phyloP scores from a whole-genome alignment of 2,329 filamentous ascomycete genomes.

The Sporothrix schenckii region DNA sequence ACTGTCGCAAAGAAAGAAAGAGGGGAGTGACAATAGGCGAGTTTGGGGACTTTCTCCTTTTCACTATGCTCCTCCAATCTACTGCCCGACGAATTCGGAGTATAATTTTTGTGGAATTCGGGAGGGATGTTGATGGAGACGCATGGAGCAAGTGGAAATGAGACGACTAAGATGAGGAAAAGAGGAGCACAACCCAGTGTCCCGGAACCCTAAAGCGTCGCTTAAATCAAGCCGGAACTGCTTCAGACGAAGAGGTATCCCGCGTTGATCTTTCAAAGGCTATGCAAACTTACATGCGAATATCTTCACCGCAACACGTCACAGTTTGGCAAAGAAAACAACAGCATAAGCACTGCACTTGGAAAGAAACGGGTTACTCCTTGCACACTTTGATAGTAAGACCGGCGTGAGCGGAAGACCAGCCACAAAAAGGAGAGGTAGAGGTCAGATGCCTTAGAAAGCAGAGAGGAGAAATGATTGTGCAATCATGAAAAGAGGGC shows the following conservation, averaged over 20 bases:
- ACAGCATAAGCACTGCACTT: neutral
- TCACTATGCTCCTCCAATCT: constrained; percentile 1
- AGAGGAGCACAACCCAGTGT: neutral
- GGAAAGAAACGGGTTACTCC: neutral
- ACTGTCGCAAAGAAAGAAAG: neutral
- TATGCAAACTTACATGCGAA: neutral
- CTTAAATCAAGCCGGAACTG: neutral
- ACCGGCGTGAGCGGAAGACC: neutral
- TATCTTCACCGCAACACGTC: neutral
- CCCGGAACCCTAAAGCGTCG: neutral
- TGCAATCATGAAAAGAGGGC: constrained; percentile 11
- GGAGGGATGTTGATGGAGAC: no score
- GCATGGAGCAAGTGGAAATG: neutral
- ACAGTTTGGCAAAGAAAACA: neutral
- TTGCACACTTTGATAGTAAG: neutral
- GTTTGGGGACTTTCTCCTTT: neutral
- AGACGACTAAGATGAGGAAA: neutral
- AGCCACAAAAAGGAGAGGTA: constrained; percentile 1
- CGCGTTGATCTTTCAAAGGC: neutral
- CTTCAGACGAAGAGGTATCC: neutral
- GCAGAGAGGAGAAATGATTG: neutral
- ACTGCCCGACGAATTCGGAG: constrained; percentile 1
- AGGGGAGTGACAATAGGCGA: neutral
- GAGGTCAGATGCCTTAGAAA: no score
- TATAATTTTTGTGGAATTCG: constrained; percentile 1